These are phyloP conservation scores for Dendrocalamus latiflorus DNA, from an alignment of 202 grass and related monocot genomes.

Conservation along the genomic window DNA sequence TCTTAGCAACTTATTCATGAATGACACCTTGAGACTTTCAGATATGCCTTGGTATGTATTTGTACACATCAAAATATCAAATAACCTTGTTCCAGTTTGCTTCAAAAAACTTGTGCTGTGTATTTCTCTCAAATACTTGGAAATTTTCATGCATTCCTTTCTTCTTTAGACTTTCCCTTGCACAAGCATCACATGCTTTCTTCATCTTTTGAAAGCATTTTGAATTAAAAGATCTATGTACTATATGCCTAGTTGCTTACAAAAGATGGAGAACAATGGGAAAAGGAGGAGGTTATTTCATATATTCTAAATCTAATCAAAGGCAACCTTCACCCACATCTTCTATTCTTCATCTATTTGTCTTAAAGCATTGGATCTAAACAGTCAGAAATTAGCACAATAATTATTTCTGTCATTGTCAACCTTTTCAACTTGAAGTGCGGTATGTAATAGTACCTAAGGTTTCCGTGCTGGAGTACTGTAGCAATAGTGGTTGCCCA, in stretches of 20 bases:
- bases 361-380: slow-evolving; percentile 9
- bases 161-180: background rate
- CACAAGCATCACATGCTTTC: slow-evolving; percentile 1
- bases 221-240: background rate
- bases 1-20: slow-evolving; percentile 98
- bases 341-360: background rate
- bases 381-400: background rate
- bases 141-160: slow-evolving; percentile 6
- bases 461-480: background rate
- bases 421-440: slow-evolving; percentile 9
- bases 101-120: background rate
- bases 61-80: background rate
- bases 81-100: background rate
- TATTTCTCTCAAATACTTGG: background rate
- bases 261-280: background rate
- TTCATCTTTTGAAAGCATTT: slow-evolving; percentile 26
- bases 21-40: slow-evolving; percentile 63
- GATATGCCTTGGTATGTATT: slow-evolving; percentile 63
- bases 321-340: background rate
- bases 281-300: background rate
- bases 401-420: background rate
- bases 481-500: background rate
- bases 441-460: background rate
- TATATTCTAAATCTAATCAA: slow-evolving; percentile 11
- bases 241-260: background rate